phyloP scores from a whole-genome alignment of 805 yeast genomes.

The Starmerella kuoi region DNA sequence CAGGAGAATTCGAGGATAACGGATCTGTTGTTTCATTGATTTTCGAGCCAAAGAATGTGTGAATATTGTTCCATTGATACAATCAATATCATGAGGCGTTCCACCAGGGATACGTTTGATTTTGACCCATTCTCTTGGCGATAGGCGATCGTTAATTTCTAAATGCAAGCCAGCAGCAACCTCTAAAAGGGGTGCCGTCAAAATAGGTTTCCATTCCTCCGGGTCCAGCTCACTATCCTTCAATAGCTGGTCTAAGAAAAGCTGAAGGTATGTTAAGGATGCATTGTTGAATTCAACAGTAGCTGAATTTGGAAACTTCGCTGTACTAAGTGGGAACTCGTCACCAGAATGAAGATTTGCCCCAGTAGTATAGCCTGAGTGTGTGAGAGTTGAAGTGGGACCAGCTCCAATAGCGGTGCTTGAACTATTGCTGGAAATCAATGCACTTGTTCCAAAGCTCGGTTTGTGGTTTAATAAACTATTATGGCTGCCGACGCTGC shows the following conservation, averaged over 20 bases:
- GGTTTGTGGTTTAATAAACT: background rate
- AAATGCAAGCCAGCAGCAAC: slow-evolving; percentile 49
- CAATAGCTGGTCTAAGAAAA: slow-evolving; percentile 27
- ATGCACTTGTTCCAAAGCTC: too few relatives aligned
- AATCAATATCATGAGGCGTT: slow-evolving; percentile 41
- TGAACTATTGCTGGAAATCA: too few relatives aligned
- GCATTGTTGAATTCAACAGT: slow-evolving; percentile 27
- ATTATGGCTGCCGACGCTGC: background rate
- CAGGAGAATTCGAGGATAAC: slow-evolving; percentile 63
- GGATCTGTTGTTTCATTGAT: slow-evolving; percentile 54
- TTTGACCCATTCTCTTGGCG: slow-evolving; percentile 79
- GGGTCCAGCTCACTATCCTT: slow-evolving; percentile 29
- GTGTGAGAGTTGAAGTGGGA: background rate
- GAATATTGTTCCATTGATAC: slow-evolving; percentile 69
- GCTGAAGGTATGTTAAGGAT: slow-evolving; percentile 24
- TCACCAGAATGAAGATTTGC: slow-evolving; percentile 1
- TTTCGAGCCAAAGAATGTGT: slow-evolving; percentile 73
- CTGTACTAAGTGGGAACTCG: slow-evolving; percentile 11
- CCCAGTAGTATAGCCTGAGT: background rate
- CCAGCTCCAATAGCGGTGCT: background rate
- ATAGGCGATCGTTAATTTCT: slow-evolving; percentile 58
- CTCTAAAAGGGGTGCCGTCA: slow-evolving; percentile 41
- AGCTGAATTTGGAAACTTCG: slow-evolving; percentile 18
- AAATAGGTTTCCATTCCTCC: slow-evolving; percentile 46
- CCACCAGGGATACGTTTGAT: slow-evolving; percentile 79